A percentile compares a stretch with the other conserved stretches of the same genome.
phyloP scores from a whole-genome alignment of 2,329 filamentous ascomycete species.

The Mariannaea elegans region DNA sequence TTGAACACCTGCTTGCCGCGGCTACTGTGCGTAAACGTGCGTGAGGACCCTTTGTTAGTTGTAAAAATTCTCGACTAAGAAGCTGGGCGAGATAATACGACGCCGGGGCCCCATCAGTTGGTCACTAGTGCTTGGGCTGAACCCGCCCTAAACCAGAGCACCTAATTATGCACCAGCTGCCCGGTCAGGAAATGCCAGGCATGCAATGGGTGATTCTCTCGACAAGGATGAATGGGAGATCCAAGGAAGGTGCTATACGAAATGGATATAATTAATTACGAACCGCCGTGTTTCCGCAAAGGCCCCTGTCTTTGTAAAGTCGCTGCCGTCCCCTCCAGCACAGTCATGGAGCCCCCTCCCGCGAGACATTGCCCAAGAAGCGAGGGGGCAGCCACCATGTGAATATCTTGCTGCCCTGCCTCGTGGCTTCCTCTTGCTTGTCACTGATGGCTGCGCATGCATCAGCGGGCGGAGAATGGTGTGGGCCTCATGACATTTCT shows the following conservation, averaged over 20 bases:
- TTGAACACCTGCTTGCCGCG: no score
- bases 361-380: background rate
- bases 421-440: background rate
- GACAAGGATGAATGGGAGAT: background rate
- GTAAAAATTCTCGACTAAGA: background rate
- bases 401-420: constrained; percentile 2
- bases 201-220: background rate
- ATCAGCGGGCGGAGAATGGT: background rate
- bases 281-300: background rate
- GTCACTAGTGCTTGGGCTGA: background rate
- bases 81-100: background rate
- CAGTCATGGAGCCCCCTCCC: background rate
- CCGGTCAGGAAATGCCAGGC: constrained; percentile 2
- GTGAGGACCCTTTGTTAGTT: no score
- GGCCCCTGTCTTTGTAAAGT: background rate
- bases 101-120: background rate
- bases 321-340: no score
- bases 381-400: no score
- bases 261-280: constrained; percentile 3
- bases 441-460: background rate
- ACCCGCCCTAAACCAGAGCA: background rate
- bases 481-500: background rate
- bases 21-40: no score
- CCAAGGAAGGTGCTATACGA: background rate
- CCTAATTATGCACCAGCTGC: background rate